Base-by-base conservation (phyloP, 2,329 filamentous ascomycete genomes). In the Penicillium frequentans region DNA sequence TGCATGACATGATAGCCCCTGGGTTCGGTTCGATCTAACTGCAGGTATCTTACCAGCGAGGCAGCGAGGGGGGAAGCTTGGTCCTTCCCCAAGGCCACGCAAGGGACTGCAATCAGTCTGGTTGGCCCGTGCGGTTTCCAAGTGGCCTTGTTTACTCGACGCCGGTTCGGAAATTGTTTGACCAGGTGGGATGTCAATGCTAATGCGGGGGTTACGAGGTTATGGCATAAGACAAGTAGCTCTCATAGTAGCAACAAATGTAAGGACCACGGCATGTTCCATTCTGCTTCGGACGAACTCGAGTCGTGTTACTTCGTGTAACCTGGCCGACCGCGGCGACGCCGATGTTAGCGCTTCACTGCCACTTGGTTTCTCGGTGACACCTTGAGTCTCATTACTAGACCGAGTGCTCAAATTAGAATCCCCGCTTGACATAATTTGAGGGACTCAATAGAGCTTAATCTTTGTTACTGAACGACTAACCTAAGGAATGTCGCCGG, bases 41-140 rank as follows among this genome's bases (percentile, higher is more conserved):
- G 51, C 31, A 47, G 53, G 54, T 46, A 50, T 43, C 23, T 45
- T 23, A 42, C 35, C 49, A 45, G 50, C 37, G 51, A 37, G 51
- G 19, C 19, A 19, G 19, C 19, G 19, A 19, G 19, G 19, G 19
- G 51, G 51, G 39, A 31, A 37, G 23, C 31, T 39, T 39, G 26
- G 47, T 46, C 39, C n/a, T 27, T 10, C 9, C 27, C 31, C 31
- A 33, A 16, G 23, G 14, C 23, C 24, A 54, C 33, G 52, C 44
- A 54, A 54, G 52, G 52, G 52, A 49, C 31, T 42, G 9, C 13
- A 29, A 21, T 23, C 19, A 42, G 26, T 27, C 37, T 31, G 42
- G 37, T 47, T 43, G 43, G 43, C 43, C 27, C 39, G n/a, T 43
- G 21, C 50, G n/a, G 29, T 29, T 54, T 54, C 42, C 43, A 54